Evolutionary conservation across 192 early-diverging fungal species (phyloP), one percentile per base, ranked within the genome.

Genomic region (Mortierella antarctica): DNA sequence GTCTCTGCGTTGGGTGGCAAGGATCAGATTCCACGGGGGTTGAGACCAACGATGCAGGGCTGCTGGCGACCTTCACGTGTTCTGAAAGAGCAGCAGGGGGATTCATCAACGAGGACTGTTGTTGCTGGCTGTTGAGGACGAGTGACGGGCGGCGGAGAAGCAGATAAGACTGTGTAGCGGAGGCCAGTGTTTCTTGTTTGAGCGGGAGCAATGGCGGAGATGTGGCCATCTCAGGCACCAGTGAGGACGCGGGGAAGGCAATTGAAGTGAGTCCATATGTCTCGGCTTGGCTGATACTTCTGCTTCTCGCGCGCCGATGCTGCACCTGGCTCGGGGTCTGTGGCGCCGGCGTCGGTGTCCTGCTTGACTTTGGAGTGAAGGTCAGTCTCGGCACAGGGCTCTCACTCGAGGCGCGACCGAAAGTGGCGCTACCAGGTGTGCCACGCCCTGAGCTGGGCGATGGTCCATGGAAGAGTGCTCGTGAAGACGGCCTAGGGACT

Each of bases 401-500:
- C 20, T 31, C 31, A 31, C 31, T 31, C 31, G 31, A 31, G 31
- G 31, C 31, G 31, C 31, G 31, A 1, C 31, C 31, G 31, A 31
- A 31, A 31, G 31, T 31, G 31, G 31, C 31, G 31, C 31, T 31
- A 31, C 31, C 31, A 31, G 31, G 3, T 31, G 31, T 31, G 31
- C 31, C 31, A 31, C 31, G 31, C 31, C 31, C 31, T 31, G 31
- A 31, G 31, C 31, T 31, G 31, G 31, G 3, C 31, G 31, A 55
- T 55, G 15, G n/a, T 55, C 21, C 15, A 1, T 20, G 20, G 57
- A 58, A 7, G 55, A 68, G 42, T 45, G 52, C 21, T 41, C 31
- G 31, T 31, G 18, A 13, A 13, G 55, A 5, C 23, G 48, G 21
- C 58, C 75, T 55, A 15, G 75, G 75, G 58, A 79, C 67, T 57